phyloP scores from a whole-genome alignment of 1,284 basidiomycete genomes.

The Afroboletus lepidellus region DNA sequence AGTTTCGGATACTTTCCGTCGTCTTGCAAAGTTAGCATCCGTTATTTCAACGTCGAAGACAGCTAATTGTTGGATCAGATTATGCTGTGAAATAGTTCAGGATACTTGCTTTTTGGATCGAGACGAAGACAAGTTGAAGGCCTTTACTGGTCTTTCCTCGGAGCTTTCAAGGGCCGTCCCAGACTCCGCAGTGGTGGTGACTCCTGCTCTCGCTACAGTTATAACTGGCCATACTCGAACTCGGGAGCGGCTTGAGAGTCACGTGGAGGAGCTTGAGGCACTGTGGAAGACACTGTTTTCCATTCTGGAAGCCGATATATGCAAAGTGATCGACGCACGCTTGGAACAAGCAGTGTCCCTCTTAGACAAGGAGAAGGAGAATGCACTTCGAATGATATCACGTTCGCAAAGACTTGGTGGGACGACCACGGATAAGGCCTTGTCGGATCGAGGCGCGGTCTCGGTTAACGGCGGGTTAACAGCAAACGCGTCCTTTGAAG shows the following conservation, averaged over 20 bases:
- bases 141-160: conserved; percentile 47
- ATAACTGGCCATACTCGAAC: conserved; percentile 42
- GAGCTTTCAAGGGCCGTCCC: conserved; percentile 45
- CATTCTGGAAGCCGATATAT: conserved; percentile 40
- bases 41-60: conserved; percentile 1
- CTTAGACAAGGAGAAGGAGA: conserved; percentile 38
- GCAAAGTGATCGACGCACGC: conserved; percentile 38
- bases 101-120: conserved; percentile 40
- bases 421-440: conserved; percentile 11
- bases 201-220: conserved; percentile 45
- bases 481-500: conserved; percentile 11
- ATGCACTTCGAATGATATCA: conserved; percentile 16
- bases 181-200: conserved; percentile 40
- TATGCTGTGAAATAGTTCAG: conserved; percentile 45
- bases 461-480: conserved; percentile 10
- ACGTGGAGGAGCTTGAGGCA: conserved; percentile 38
- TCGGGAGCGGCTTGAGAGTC: conserved; percentile 41
- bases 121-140: conserved; percentile 41
- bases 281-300: conserved; percentile 48
- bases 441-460: conserved; percentile 15
- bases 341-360: conserved; percentile 38
- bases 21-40: conserved; percentile 42
- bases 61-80: conserved; percentile 31
- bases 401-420: conserved; percentile 20
- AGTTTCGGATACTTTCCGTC: conserved; percentile 29